These are phyloP conservation scores for Podosphaera aphanis DNA, from an alignment of 2,329 filamentous ascomycete species.

Conservation along the genomic window DNA sequence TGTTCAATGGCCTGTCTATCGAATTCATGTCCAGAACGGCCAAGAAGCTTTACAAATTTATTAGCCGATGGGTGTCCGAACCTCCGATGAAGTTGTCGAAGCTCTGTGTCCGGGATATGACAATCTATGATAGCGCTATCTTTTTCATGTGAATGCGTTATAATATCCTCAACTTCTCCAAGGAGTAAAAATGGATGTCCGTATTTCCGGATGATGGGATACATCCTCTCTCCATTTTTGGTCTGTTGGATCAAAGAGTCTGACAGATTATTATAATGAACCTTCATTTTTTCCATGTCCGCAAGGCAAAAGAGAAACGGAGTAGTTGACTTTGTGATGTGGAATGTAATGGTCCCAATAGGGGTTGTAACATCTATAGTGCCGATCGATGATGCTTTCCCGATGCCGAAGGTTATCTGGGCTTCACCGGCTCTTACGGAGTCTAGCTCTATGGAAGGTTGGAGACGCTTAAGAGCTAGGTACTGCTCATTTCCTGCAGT, in stretches of 20 bases:
- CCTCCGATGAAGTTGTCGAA: not conserved
- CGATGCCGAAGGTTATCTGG: not conserved
- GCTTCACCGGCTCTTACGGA: not conserved
- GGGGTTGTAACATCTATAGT: not conserved
- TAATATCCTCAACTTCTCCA: not conserved
- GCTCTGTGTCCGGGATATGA: not conserved
- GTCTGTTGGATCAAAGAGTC: not conserved
- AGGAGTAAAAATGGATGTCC: not conserved
- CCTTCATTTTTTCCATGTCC: not conserved
- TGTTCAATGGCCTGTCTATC: not conserved
- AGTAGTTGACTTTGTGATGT: not conserved
- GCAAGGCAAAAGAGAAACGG: not conserved
- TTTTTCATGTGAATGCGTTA: not conserved
- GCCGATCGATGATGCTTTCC: not conserved
- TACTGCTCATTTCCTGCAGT: not conserved
- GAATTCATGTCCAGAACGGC: not conserved
- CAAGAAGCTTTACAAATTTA: not conserved
- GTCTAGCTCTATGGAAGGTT: no score
- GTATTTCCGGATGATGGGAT: not conserved
- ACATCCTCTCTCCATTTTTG: not conserved
- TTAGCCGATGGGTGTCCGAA: not conserved
- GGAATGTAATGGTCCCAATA: not conserved
- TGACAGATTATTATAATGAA: not conserved
- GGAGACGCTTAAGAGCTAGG: not conserved
- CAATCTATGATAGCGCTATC: not conserved